These are phyloP conservation scores for Suillus hirtellus DNA, from an alignment of 768 basidiomycete species.

Conservation along the genomic window DNA sequence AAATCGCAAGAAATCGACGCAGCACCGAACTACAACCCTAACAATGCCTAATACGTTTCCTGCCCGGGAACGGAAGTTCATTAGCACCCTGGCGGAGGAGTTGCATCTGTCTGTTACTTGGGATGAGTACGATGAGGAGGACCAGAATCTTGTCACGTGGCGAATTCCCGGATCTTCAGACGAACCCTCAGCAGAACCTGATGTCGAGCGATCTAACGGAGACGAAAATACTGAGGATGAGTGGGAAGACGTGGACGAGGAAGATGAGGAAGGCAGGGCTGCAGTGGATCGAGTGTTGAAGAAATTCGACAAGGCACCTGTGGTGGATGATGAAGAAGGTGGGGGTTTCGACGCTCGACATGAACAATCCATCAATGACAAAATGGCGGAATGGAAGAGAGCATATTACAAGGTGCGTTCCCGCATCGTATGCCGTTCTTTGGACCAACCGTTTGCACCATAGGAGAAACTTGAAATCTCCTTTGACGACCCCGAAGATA, in stretches of 20 bases:
- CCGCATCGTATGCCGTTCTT: slow-evolving; percentile 11
- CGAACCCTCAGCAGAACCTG: slow-evolving; percentile 33
- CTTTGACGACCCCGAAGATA: slow-evolving; percentile 64
- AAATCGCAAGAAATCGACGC: slow-evolving; percentile 36
- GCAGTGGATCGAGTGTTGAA: slow-evolving; percentile 82
- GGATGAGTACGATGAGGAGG: slow-evolving; percentile 91
- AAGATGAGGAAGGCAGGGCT: slow-evolving; percentile 66
- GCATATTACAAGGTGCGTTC: slow-evolving; percentile 78
- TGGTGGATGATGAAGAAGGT: slow-evolving; percentile 67
- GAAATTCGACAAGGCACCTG: slow-evolving; percentile 87
- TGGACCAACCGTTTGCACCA: slow-evolving; percentile 8
- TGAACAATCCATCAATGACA: slow-evolving; percentile 70
- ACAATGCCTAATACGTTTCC: slow-evolving; percentile 78
- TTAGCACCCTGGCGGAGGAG: slow-evolving; percentile 72
- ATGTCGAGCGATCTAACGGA: slow-evolving; percentile 38
- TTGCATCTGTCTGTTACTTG: slow-evolving; percentile 80
- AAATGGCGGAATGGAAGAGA: slow-evolving; percentile 93
- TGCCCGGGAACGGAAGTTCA: slow-evolving; percentile 78
- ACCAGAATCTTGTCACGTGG: slow-evolving; percentile 74
- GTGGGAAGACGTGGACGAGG: slow-evolving; percentile 49
- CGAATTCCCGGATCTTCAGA: slow-evolving; percentile 51
- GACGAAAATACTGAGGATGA: slow-evolving; percentile 56
- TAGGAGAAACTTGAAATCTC: slow-evolving; percentile 88
- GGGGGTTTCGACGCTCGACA: slow-evolving; percentile 79
- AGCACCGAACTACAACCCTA: slow-evolving; percentile 43